These are phyloP conservation scores for Diaporthe nobilis DNA, from an alignment of 2,329 filamentous ascomycete genomes.

Conservation along the genomic window DNA sequence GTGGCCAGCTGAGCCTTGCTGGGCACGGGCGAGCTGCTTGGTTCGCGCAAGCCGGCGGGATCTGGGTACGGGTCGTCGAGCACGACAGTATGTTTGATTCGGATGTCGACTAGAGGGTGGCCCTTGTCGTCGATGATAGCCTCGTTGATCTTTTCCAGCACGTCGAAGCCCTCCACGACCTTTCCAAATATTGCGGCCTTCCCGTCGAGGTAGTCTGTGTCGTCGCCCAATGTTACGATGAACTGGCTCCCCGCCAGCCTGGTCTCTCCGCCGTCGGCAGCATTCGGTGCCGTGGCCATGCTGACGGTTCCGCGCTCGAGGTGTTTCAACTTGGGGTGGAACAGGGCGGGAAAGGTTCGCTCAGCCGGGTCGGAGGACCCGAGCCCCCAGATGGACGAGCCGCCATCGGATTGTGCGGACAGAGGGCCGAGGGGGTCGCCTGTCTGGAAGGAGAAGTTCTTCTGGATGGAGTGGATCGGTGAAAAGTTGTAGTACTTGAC, in stretches of 20 bases:
- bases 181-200: constrained; percentile 96
- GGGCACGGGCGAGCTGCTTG: constrained; percentile 84
- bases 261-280: constrained; percentile 79
- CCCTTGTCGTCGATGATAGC: constrained; percentile 90
- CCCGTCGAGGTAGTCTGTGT: constrained; percentile 90
- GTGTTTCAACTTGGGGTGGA: constrained; percentile 91
- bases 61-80: constrained; percentile 95
- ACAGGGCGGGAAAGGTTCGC: constrained; percentile 85
- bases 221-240: constrained; percentile 89
- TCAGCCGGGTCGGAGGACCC: constrained; percentile 76
- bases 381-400: constrained; percentile 92
- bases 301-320: constrained; percentile 91
- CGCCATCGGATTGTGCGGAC: constrained; percentile 88
- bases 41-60: constrained; percentile 81
- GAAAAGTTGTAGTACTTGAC: constrained; percentile 99
- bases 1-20: constrained; percentile 90
- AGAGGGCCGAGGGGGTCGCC: constrained; percentile 93
- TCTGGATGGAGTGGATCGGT: constrained; percentile 91
- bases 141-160: constrained; percentile 91
- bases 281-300: constrained; percentile 91
- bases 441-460: constrained; percentile 95
- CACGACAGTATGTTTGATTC: constrained; percentile 92
- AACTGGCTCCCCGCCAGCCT: constrained; percentile 93
- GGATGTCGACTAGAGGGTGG: constrained; percentile 91
- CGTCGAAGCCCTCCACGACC: constrained; percentile 96